phyloP scores from a whole-genome alignment of 176 grass and related monocot genomes.

The Cenchrus fungigraminus region DNA sequence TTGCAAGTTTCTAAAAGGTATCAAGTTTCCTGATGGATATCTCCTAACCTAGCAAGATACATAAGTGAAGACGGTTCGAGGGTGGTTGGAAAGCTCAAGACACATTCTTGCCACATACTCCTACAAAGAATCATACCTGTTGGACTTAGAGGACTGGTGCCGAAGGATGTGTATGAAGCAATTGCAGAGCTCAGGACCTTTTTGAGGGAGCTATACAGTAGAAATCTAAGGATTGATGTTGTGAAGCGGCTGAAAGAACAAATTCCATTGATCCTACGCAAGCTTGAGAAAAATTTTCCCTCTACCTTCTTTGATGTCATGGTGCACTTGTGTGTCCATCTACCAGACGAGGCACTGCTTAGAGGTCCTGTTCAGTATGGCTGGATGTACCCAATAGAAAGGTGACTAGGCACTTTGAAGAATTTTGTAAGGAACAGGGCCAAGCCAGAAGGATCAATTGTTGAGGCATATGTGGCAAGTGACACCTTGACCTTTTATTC shows the following conservation, averaged over 20 bases:
- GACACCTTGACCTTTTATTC: too few species aligned
- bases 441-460: too few species aligned
- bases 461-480: too few species aligned
- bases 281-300: conserved; percentile 37
- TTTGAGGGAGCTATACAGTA: background rate
- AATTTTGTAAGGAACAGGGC: background rate
- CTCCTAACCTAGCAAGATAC: too few species aligned
- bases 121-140: background rate
- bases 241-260: background rate
- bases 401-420: background rate
- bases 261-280: background rate
- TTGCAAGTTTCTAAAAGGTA: background rate
- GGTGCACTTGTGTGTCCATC: background rate
- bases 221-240: background rate
- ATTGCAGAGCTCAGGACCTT: background rate
- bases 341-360: background rate
- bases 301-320: background rate
- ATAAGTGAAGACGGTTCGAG: too few species aligned
- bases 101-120: background rate
- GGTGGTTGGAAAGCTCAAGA: background rate
- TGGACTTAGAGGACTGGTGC: background rate
- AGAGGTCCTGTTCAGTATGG: background rate
- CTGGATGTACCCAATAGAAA: background rate
- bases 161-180: too few species aligned
- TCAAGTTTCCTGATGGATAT: too few species aligned